Evolutionary conservation across 2,329 filamentous ascomycete species (phyloP).

Genomic region (Rhynchosporium secalis): DNA sequence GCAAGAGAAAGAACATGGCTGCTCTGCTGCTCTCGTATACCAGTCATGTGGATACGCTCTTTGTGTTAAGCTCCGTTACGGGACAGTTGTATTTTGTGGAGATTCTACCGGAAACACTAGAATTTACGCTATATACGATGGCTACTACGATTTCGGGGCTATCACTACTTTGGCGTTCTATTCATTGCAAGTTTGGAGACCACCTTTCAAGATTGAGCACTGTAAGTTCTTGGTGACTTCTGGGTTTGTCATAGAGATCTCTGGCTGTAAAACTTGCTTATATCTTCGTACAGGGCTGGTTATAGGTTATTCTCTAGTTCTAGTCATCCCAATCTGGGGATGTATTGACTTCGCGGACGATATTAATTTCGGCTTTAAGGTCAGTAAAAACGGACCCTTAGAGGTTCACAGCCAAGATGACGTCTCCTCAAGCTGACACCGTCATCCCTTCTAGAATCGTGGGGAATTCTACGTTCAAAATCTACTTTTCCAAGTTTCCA

Average conservation of each 20-base stretch:
- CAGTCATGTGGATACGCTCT: conserved; percentile 10
- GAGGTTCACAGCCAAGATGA: too few relatives aligned
- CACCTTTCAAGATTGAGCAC: conserved; percentile 8
- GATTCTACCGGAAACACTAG: conserved; percentile 3
- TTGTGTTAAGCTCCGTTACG: conserved; percentile 7
- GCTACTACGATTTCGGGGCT: conserved; percentile 2
- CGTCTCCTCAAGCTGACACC: not conserved
- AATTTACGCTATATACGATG: conserved; percentile 7
- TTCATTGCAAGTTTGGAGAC: conserved; percentile 11
- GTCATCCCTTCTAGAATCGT: not conserved
- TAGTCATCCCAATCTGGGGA: conserved; percentile 11
- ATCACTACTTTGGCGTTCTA: conserved; percentile 6
- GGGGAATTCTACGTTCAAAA: conserved; percentile 11
- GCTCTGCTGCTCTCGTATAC: conserved; percentile 9
- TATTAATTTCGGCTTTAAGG: conserved; percentile 12
- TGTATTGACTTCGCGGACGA: conserved; percentile 8
- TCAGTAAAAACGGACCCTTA: not conserved
- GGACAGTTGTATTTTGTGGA: conserved; percentile 6
- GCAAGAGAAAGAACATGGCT: conserved; percentile 9
- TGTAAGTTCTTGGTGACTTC: not conserved
- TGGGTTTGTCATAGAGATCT: too few relatives aligned
- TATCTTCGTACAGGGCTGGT: not conserved
- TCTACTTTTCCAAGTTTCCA: conserved; percentile 7
- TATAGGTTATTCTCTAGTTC: conserved; percentile 11
- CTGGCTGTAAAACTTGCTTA: too few relatives aligned